Evolutionary conservation across 2,329 filamentous ascomycete genomes (phyloP), one percentile per base, ranked within the genome.

Genomic region (Ceratocystis huliohia): DNA sequence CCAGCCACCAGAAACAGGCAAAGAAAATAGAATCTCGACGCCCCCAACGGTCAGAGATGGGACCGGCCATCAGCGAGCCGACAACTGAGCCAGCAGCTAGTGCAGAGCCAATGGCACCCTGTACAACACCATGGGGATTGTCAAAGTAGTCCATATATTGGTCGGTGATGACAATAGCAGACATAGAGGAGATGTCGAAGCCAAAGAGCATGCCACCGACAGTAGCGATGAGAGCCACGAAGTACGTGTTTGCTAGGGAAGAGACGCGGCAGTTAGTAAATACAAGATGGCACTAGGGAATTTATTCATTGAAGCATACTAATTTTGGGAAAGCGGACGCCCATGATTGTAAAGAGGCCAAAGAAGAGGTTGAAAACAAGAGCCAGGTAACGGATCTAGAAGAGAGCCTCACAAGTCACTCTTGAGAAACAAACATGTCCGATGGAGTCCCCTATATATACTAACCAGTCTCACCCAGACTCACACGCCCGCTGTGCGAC

Each of bases 131-230:
- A 7, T 73, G 74, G 0, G 80, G 79, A 22, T 77, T 75, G 73
- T 79, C 71, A 73, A 83, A 84, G 74, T 79, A 83, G 1, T 78
- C 75, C 65, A 80, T 76, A 70, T 83, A 84, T 66, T 80, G 76
- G 5, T 76, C 69, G 13, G 79, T 79, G 33, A 78, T 79, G 68
- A 83, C 80, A 71, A 83, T 83, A 67, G 81, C 82, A 17, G 79
- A 80, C 79, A 84, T 84, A 67, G 81, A 83, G 33, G 78, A 79
- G 67, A 84, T 82, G 69, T 84, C 82, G 72, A 84, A 84, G 67
- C 80, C 80, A 69, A 82, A 82, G 44, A 77, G 74, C 72, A 76
- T 76, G 65, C 76, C 76, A 69, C 76, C 76, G 63, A 78, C 76
- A 68, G 76, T 77, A 72, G 74, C 69, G 67, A 74, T 72, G 69